Percentiles rank a stretch among this genome's conserved stretches.
These are phyloP conservation scores for Hanseniaspora clermontiae DNA, from an alignment of 805 yeast species.

Conservation along the genomic window DNA sequence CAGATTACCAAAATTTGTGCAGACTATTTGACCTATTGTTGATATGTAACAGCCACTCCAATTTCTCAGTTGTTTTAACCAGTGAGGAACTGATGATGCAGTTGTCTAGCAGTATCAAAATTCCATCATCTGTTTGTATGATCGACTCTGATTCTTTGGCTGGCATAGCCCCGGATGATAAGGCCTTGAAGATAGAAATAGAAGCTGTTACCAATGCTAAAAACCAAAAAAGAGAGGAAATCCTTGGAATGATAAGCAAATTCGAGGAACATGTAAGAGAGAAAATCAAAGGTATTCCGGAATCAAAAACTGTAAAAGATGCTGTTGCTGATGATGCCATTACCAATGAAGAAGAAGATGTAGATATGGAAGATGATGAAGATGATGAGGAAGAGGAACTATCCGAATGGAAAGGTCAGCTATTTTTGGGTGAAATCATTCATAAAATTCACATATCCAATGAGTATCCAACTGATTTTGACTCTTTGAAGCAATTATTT, in stretches of 20 bases:
- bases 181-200: slow-evolving; percentile 43
- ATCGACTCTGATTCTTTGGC: slow-evolving; percentile 31
- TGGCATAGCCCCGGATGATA: slow-evolving; percentile 48
- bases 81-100: slow-evolving; percentile 39
- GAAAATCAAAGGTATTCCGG: slow-evolving; percentile 9
- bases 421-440: slow-evolving; percentile 38
- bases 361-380: not conserved
- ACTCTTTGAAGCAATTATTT: slow-evolving; percentile 34
- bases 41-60: slow-evolving; percentile 39
- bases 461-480: slow-evolving; percentile 35
- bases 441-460: slow-evolving; percentile 41
- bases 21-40: slow-evolving; percentile 39
- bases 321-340: not conserved
- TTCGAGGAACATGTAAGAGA: slow-evolving; percentile 32
- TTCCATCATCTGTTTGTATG: slow-evolving; percentile 44
- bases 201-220: slow-evolving; percentile 52
- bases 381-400: slow-evolving; percentile 14
- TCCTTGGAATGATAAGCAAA: slow-evolving; percentile 31
- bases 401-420: slow-evolving; percentile 44
- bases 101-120: slow-evolving; percentile 31
- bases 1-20: slow-evolving; percentile 43
- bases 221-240: slow-evolving; percentile 38
- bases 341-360: not conserved
- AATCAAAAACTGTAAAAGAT: not conserved
- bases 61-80: slow-evolving; percentile 35